phyloP scores from a whole-genome alignment of 73 alveolate genomes.

The Tetrahymena elliotti region DNA sequence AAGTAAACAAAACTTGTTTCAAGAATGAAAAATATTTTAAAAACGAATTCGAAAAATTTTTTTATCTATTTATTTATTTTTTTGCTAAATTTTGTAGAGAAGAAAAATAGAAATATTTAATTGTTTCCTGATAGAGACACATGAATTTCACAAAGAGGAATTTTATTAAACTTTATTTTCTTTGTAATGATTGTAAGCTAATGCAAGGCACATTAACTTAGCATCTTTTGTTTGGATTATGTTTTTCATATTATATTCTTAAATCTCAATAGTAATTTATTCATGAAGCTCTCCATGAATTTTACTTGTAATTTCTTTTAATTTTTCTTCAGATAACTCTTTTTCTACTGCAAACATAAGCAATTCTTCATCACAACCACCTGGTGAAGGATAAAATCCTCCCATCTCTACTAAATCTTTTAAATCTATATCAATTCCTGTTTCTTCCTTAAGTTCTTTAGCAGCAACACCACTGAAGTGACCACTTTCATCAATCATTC shows the following conservation, averaged over 20 bases:
- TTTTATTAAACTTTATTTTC: not conserved
- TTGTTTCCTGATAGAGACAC: no score
- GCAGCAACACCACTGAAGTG: constrained; percentile 45
- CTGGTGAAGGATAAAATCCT: constrained; percentile 25
- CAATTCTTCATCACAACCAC: constrained; percentile 35
- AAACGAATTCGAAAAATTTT: no score
- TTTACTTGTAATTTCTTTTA: constrained; percentile 7
- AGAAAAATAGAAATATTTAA: no score
- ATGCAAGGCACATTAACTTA: constrained; percentile 22
- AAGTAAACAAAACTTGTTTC: no score
- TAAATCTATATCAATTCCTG: constrained; percentile 1
- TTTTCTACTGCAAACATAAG: constrained; percentile 31
- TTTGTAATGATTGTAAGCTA: constrained; percentile 5
- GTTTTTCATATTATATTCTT: constrained; percentile 31
- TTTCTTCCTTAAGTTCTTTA: constrained; percentile 34
- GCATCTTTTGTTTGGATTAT: constrained; percentile 19
- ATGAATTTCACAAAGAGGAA: not conserved
- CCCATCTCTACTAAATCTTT: constrained; percentile 17
- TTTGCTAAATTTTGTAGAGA: no score
- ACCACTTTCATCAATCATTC: constrained; percentile 37
- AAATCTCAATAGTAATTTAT: constrained; percentile 2
- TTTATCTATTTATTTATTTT: no score
- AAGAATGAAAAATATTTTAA: no score
- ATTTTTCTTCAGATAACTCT: not conserved
- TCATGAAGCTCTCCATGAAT: constrained; percentile 38